Evolutionary conservation across 2,329 filamentous ascomycete genomes (phyloP).

Genomic region (Fusarium buharicum): DNA sequence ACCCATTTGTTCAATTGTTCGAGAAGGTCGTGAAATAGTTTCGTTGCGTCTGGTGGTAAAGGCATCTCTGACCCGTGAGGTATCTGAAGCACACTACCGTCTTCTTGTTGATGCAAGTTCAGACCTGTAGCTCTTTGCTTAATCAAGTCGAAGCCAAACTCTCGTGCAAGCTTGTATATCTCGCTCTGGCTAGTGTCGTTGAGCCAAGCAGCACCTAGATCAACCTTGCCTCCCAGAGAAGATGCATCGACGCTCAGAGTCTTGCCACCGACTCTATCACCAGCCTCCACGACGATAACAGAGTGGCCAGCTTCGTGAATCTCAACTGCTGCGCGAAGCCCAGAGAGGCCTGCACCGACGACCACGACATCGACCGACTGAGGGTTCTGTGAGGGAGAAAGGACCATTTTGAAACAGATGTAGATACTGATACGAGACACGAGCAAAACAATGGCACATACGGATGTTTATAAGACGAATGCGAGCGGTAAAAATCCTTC

Average conservation of each 20-base stretch:
- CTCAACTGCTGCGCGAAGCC: constrained; percentile 49
- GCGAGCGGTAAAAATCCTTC: no score
- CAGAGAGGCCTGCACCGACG: constrained; percentile 48
- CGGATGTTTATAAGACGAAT: not conserved
- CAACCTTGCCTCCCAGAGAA: constrained; percentile 19
- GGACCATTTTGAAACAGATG: constrained; percentile 14
- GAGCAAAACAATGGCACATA: not conserved
- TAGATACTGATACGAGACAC: not conserved
- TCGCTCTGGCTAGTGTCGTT: constrained; percentile 39
- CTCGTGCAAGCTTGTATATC: constrained; percentile 31
- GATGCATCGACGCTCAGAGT: constrained; percentile 21
- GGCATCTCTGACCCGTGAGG: constrained; percentile 14
- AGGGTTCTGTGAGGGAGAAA: not conserved
- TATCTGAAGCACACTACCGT: constrained; percentile 23
- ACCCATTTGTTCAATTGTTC: constrained; percentile 19
- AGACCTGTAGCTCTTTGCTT: constrained; percentile 27
- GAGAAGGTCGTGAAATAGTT: constrained; percentile 9
- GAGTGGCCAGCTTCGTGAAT: constrained; percentile 51
- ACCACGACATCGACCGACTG: constrained; percentile 29
- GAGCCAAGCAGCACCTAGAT: constrained; percentile 43
- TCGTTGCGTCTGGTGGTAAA: constrained; percentile 15
- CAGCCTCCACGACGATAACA: constrained; percentile 58
- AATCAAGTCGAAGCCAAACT: constrained; percentile 34
- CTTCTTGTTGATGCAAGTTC: constrained; percentile 13
- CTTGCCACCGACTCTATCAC: constrained; percentile 62